phyloP scores from a whole-genome alignment of 176 grass and related monocot genomes.

The Oryza glaberrima region DNA sequence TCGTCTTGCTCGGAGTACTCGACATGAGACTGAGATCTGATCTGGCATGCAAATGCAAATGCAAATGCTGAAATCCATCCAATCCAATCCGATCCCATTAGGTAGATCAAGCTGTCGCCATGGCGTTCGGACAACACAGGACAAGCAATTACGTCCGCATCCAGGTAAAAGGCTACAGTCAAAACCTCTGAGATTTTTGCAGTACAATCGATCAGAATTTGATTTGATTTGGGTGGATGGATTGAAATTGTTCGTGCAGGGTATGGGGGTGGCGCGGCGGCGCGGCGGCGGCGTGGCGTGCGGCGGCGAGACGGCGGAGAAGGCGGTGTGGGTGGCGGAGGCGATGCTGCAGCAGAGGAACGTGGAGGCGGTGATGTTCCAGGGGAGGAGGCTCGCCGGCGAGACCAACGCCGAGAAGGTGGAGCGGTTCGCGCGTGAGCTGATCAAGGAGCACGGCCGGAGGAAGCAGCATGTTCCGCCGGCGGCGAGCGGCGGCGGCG shows the following conservation, averaged over 20 bases:
- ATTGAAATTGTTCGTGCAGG: constrained; percentile 24
- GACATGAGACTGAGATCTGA: not conserved
- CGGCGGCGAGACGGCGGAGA: constrained; percentile 26
- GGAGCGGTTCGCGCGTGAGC: constrained; percentile 72
- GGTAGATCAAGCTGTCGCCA: constrained; percentile 97
- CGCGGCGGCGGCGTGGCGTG: constrained; percentile 11
- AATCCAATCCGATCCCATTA: constrained; percentile 21
- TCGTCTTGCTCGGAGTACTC: not conserved
- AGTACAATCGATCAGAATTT: not conserved
- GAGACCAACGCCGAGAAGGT: constrained; percentile 87
- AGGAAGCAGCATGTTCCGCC: constrained; percentile 23
- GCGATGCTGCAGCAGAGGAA: constrained; percentile 79
- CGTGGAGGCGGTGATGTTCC: constrained; percentile 81
- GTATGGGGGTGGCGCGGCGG: constrained; percentile 27
- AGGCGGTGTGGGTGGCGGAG: constrained; percentile 44
- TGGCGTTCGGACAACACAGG: constrained; percentile 88
- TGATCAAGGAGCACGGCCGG: constrained; percentile 72
- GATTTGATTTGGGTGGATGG: not conserved
- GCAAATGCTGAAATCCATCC: too few relatives aligned
- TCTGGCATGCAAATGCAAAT: not conserved
- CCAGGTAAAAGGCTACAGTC: constrained; percentile 51
- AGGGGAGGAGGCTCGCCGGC: constrained; percentile 63
- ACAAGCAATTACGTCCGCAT: constrained; percentile 91
- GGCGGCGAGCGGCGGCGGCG: not conserved
- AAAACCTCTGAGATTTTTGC: not conserved